phyloP scores from a whole-genome alignment of 805 yeast genomes.

The Diddensiella transvaalensis region DNA sequence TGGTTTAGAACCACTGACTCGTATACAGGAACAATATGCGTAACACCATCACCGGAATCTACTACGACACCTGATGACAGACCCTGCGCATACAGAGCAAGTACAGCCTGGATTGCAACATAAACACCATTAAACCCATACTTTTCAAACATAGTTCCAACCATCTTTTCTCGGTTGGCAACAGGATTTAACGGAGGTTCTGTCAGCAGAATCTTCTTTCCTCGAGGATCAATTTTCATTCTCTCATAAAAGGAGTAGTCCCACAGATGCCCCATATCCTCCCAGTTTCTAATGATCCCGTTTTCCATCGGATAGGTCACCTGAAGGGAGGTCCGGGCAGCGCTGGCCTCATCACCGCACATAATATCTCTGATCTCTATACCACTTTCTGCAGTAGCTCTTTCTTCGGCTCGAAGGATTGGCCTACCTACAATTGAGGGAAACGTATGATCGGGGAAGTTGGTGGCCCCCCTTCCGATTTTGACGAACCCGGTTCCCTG shows the following conservation, averaged over 20 bases:
- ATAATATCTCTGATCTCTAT: slow-evolving; percentile 88
- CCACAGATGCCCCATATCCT: slow-evolving; percentile 98
- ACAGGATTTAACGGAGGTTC: slow-evolving; percentile 98
- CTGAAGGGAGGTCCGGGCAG: slow-evolving; percentile 84
- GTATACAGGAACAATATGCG: slow-evolving; percentile 97
- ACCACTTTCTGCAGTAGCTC: slow-evolving; percentile 37
- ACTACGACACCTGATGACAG: slow-evolving; percentile 96
- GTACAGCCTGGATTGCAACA: slow-evolving; percentile 96
- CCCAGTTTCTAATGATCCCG: slow-evolving; percentile 97
- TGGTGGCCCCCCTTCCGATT: slow-evolving; percentile 94
- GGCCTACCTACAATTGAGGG: slow-evolving; percentile 98
- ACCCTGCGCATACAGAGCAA: slow-evolving; percentile 96
- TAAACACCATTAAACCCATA: slow-evolving; percentile 90
- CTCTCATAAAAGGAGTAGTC: slow-evolving; percentile 93
- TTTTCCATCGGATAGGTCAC: slow-evolving; percentile 98
- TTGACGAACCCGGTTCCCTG: slow-evolving; percentile 99
- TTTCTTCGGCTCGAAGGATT: slow-evolving; percentile 92
- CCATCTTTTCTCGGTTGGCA: slow-evolving; percentile 86
- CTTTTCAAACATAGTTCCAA: slow-evolving; percentile 87
- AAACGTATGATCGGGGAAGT: slow-evolving; percentile 94
- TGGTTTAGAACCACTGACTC: slow-evolving; percentile 96
- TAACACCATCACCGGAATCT: slow-evolving; percentile 98
- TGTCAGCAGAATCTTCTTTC: slow-evolving; percentile 79
- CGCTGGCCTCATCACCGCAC: slow-evolving; percentile 96
- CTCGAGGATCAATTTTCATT: slow-evolving; percentile 70